Base-by-base conservation (phyloP, 352 stramenopile species). In the Globisporangium nagaii region DNA sequence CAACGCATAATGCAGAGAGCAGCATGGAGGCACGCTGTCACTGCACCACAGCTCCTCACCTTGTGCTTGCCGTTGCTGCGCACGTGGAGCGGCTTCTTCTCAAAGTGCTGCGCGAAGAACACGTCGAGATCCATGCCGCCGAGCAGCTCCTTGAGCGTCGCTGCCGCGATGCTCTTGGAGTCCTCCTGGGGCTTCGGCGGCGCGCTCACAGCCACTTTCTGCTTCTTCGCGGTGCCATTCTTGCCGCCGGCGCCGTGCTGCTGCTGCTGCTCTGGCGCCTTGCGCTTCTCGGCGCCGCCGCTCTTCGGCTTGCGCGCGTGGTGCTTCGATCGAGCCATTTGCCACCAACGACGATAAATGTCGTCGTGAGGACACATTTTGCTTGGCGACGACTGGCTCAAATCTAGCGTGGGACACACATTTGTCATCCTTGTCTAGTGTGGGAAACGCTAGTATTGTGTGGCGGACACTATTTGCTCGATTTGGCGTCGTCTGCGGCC, bases 1-100 rank as follows among this genome's bases (percentile, higher is more conserved):
- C 8, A 27, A n/a, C n/a, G n/a, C n/a, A n/a, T n/a, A n/a, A 31
- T n/a, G 8, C 17, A 27, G 10, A 20, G 0, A 28, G n/a, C n/a
- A n/a, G n/a, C n/a, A n/a, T n/a, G n/a, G n/a, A n/a, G n/a, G n/a
- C n/a, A n/a, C n/a, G n/a, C n/a, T n/a, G n/a, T n/a, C n/a, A n/a
- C 0, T n/a, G 40, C 9, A 28, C 2, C 6, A 10, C 1, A 34
- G 12, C 11, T 37, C 1, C 22, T 6, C 43, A 79, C 71, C 58
- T 69, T 60, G 34, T 76, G 53, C 41, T 79, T 79, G 4, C 65
- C 73, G 13, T 68, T 70, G 28, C 63, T 73, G 37, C 73, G 72
- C 40, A 93, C 76, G 4, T 87, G 54, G 27, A 95, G 63, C 34
- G 83, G 85, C 57, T 93, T 91, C 63, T 90, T 91, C 64, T 95